These are phyloP conservation scores for Musa schizocarpa DNA, from an alignment of 176 grass and related monocot genomes.

Conservation along the genomic window DNA sequence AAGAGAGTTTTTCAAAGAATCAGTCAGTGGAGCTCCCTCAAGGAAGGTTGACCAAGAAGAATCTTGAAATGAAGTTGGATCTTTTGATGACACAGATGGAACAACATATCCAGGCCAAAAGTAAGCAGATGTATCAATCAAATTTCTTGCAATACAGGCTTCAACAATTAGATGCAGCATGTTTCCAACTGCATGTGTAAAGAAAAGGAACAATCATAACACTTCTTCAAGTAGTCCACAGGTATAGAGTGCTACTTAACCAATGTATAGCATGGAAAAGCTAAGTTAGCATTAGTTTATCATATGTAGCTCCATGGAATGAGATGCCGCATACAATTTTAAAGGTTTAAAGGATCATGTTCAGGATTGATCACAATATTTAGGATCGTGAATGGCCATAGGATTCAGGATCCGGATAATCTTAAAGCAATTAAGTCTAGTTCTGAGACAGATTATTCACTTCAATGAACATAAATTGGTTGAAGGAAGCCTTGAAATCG, in stretches of 20 bases:
- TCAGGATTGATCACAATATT: no score
- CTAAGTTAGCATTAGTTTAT: not conserved
- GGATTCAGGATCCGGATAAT: no score
- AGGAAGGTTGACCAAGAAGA: conserved; percentile 90
- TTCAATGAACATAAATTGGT: not conserved
- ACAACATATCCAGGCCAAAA: conserved; percentile 83
- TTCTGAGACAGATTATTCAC: not conserved
- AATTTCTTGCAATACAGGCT: conserved; percentile 89
- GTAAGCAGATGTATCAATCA: conserved; percentile 86
- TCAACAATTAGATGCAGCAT: conserved; percentile 98
- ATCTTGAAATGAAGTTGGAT: conserved; percentile 56
- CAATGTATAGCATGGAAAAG: not conserved
- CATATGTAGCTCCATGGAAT: no score
- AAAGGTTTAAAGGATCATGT: no score
- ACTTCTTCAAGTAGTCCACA: not conserved
- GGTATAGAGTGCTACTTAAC: not conserved
- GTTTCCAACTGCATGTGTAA: conserved; percentile 65
- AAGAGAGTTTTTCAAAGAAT: conserved; percentile 64
- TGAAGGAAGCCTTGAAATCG: not conserved
- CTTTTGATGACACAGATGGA: conserved; percentile 45
- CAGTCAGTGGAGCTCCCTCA: conserved; percentile 65
- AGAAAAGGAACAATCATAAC: conserved; percentile 2
- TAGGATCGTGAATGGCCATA: no score
- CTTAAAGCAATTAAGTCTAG: not conserved
- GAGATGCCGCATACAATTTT: no score